A percentile compares a stretch with the other conserved stretches of the same genome.
Conservation (phyloP, 371 early-diverging fungal genomes). For the Blakeslea trispora region DNA sequence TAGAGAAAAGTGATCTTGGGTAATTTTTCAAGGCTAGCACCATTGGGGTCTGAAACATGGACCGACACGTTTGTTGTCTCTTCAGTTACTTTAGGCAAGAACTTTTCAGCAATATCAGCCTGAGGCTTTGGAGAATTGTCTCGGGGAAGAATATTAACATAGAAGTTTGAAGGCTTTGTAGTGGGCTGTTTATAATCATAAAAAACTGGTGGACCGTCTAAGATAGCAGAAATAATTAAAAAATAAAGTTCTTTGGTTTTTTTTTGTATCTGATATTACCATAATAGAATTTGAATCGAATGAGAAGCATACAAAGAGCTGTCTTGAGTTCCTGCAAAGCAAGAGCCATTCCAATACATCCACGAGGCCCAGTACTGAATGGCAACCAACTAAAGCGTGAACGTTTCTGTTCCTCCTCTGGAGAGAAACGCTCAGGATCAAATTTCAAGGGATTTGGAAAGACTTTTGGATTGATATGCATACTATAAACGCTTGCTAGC, state of each 20-base stretch:
- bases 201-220: slow-evolving; percentile 34
- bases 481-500: slow-evolving; percentile 22
- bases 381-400: slow-evolving; percentile 56
- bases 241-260: too few relatives aligned
- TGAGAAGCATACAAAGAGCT: slow-evolving; percentile 46
- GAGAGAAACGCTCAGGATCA: slow-evolving; percentile 58
- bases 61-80: background rate
- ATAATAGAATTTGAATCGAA: slow-evolving; percentile 40
- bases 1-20: slow-evolving; percentile 50
- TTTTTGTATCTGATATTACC: slow-evolving; percentile 6
- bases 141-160: slow-evolving; percentile 36
- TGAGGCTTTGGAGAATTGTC: slow-evolving; percentile 31
- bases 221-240: too few relatives aligned
- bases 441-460: slow-evolving; percentile 45
- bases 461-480: slow-evolving; percentile 48
- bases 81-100: background rate
- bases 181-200: slow-evolving; percentile 35
- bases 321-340: slow-evolving; percentile 59
- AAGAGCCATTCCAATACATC: slow-evolving; percentile 54
- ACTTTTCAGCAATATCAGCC: slow-evolving; percentile 1
- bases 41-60: too few relatives aligned
- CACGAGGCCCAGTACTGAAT: slow-evolving; percentile 47
- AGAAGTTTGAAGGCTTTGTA: slow-evolving; percentile 36
- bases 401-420: slow-evolving; percentile 54
- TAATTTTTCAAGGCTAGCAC: background rate